These are phyloP conservation scores for Aschersonia sp. DNA, from an alignment of 2,329 filamentous ascomycete species.

Conservation along the genomic window DNA sequence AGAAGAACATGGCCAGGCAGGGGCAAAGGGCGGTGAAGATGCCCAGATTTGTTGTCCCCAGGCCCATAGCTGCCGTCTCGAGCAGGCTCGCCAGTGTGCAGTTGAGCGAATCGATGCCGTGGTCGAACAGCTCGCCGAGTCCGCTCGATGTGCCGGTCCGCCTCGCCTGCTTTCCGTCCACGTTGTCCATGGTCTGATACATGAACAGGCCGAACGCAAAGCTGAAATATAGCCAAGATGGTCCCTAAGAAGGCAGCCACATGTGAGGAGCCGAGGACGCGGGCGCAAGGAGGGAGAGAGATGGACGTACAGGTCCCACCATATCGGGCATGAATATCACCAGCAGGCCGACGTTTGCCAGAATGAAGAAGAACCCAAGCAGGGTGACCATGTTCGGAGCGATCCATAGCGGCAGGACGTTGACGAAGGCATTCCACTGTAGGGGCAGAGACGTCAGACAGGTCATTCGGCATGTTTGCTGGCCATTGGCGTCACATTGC, in stretches of 20 bases:
- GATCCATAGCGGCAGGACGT: conserved; percentile 86
- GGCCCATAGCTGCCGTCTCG: conserved; percentile 84
- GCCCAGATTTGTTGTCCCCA: conserved; percentile 71
- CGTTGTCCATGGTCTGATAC: conserved; percentile 98
- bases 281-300: background rate
- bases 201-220: conserved; percentile 94
- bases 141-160: conserved; percentile 90
- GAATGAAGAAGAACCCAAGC: conserved; percentile 85
- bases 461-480: too few species aligned
- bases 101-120: conserved; percentile 96
- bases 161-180: conserved; percentile 93
- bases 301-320: conserved; percentile 62
- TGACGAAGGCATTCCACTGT: conserved; percentile 94
- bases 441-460: conserved; percentile 1
- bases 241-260: conserved; percentile 40
- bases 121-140: conserved; percentile 92
- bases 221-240: conserved; percentile 87
- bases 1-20: conserved; percentile 97
- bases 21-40: conserved; percentile 86
- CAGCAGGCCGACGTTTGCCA: conserved; percentile 63
- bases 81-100: conserved; percentile 86
- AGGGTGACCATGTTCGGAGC: conserved; percentile 97
- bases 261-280: background rate
- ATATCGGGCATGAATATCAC: conserved; percentile 79
- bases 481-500: too few species aligned